Evolutionary conservation across 192 early-diverging fungal species (phyloP).

Genomic region (Backusella parvicylindrica): DNA sequence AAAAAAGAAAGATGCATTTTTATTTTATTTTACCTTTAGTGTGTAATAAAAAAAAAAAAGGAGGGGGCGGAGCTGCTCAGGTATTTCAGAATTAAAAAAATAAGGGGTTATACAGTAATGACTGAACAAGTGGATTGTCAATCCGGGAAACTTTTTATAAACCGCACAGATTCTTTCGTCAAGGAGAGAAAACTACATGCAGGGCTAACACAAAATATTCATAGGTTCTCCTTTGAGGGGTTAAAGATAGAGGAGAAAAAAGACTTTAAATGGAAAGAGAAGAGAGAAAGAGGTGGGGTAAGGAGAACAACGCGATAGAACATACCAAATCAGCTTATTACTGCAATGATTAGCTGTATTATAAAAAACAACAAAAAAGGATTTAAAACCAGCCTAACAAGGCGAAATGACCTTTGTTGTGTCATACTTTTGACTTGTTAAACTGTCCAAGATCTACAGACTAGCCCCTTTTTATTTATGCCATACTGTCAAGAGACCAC

Average conservation of each 20-base stretch:
- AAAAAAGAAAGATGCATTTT: neutral
- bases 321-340: neutral
- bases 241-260: neutral
- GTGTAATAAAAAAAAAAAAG: neutral
- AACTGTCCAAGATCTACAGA: slow-evolving; percentile 2
- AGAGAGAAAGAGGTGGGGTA: neutral
- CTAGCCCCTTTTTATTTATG: slow-evolving; percentile 3
- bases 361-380: neutral
- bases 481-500: slow-evolving; percentile 14
- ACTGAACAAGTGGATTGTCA: neutral
- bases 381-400: slow-evolving; percentile 5
- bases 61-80: neutral
- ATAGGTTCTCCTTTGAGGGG: neutral
- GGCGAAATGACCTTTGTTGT: slow-evolving; percentile 4
- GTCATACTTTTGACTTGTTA: slow-evolving; percentile 7
- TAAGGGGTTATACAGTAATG: neutral
- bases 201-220: slow-evolving; percentile 3
- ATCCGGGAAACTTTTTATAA: slow-evolving; percentile 7
- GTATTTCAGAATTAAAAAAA: neutral
- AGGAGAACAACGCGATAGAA: neutral
- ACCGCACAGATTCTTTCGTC: slow-evolving; percentile 2
- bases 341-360: neutral
- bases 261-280: slow-evolving; percentile 2
- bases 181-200: slow-evolving; percentile 3
- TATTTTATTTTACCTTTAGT: neutral